Base-by-base conservation (phyloP, 176 grass and related monocot genomes). In the Paspalum vaginatum region DNA sequence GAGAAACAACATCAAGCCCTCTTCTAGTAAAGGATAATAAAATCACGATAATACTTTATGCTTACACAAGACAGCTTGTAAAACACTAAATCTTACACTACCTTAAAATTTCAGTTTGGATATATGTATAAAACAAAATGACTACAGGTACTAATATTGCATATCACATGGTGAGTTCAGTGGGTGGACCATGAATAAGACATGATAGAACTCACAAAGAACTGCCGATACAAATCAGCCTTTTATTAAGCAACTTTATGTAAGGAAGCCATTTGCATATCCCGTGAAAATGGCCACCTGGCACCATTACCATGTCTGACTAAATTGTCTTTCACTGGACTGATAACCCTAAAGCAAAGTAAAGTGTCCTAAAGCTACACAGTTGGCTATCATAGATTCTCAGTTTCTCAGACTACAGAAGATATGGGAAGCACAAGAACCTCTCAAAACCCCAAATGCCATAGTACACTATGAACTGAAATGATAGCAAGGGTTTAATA, bases 371-470 rank as follows among this genome's bases (percentile, higher is more conserved):
- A 68, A 57, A 75, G 61, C 47, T 59, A 78, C 26, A 84, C 38
- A 75, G 43, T 10, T 22, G 14, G 21, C 11, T 66, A 83, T 73
- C 49, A 32, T 49, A 68, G 61, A 49, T 74, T 49, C 50, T 74
- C 59, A 9, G 18, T 58, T 74, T 49, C 50, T 74, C 59, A 9
- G 24, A 61, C 27, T 18, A 57, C 11, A 76, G n/a, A 71, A 72
- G 47, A 64, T 80, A 61, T 41, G 61, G 11, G 53, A 61, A 72
- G 8, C 4, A 65, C 40, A 49, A 16, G 22, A 53, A 86, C 5
- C 74, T 87, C 77, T 86, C 61, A 74, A 86, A 86, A 70, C 25
- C 51, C 63, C 45, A 56, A 76, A 86, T 69, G 52, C 51, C 52
- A 60, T 25, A 65, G 41, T 79, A 40, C 2, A 72, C 40, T 71